These are phyloP conservation scores for Phytophthora sansomeana DNA, from an alignment of 352 stramenopile species.

Conservation along the genomic window DNA sequence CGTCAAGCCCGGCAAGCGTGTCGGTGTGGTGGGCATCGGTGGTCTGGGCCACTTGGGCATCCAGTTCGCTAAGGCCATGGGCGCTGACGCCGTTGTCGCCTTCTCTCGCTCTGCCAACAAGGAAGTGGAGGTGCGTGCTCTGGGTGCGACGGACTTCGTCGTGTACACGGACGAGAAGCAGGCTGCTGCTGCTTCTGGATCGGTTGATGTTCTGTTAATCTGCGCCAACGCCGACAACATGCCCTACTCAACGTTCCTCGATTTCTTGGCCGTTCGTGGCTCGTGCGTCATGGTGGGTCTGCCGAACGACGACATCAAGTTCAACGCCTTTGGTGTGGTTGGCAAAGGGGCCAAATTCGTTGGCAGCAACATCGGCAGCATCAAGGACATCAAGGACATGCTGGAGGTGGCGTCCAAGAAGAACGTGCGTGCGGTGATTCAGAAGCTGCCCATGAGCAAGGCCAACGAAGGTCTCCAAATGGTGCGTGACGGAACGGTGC, in stretches of 20 bases:
- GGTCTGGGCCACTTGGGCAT: slow-evolving; percentile 87
- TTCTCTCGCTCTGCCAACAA: slow-evolving; percentile 77
- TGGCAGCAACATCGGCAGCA: slow-evolving; percentile 81
- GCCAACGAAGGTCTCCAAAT: slow-evolving; percentile 52
- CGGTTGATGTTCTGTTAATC: slow-evolving; percentile 76
- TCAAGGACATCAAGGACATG: slow-evolving; percentile 86
- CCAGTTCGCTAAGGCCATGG: slow-evolving; percentile 81
- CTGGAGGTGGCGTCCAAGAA: slow-evolving; percentile 77
- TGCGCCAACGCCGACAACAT: slow-evolving; percentile 67
- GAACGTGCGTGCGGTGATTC: slow-evolving; percentile 62
- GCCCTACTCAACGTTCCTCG: slow-evolving; percentile 57
- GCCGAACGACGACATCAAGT: slow-evolving; percentile 66
- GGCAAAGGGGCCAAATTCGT: slow-evolving; percentile 47
- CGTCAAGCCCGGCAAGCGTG: slow-evolving; percentile 55
- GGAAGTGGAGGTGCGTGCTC: slow-evolving; percentile 49
- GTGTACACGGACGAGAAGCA: slow-evolving; percentile 55
- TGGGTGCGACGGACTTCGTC: slow-evolving; percentile 76
- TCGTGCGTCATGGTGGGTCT: slow-evolving; percentile 73
- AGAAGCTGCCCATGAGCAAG: slow-evolving; percentile 55
- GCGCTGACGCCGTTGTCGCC: slow-evolving; percentile 58
- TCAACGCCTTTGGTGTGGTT: slow-evolving; percentile 61
- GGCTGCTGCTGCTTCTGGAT: slow-evolving; percentile 26
- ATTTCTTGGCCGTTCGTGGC: slow-evolving; percentile 60
- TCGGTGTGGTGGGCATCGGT: slow-evolving; percentile 84
- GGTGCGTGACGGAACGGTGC: slow-evolving; percentile 44